Conservation (phyloP, 2,329 filamentous ascomycete species). For the Cadophora malorum region DNA sequence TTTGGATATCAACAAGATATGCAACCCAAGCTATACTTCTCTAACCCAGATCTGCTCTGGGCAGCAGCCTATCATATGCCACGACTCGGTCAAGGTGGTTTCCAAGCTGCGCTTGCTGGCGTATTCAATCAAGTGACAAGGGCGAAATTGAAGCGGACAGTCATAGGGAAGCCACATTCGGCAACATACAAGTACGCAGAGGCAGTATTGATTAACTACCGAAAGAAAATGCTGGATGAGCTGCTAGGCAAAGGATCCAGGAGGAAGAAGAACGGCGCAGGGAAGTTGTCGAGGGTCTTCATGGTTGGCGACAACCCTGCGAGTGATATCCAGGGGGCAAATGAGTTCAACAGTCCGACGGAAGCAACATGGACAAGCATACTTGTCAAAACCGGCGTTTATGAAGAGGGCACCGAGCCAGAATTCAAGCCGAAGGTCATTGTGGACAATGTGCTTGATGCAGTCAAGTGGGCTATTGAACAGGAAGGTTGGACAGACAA, state of each 20-base stretch:
- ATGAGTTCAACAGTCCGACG: slow-evolving; percentile 69
- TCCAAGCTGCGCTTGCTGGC: slow-evolving; percentile 80
- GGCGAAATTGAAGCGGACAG: slow-evolving; percentile 62
- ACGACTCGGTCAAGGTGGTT: slow-evolving; percentile 89
- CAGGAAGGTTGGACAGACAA: slow-evolving; percentile 47
- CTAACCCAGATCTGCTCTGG: slow-evolving; percentile 91
- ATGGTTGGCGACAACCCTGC: slow-evolving; percentile 94
- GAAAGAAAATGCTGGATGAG: slow-evolving; percentile 44
- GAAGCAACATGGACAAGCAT: slow-evolving; percentile 80
- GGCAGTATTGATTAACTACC: slow-evolving; percentile 68
- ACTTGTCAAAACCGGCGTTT: slow-evolving; percentile 83
- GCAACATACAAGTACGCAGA: slow-evolving; percentile 87
- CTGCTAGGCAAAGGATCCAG: slow-evolving; percentile 37
- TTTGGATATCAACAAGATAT: slow-evolving; percentile 81
- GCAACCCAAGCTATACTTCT: slow-evolving; percentile 85
- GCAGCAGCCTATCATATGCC: slow-evolving; percentile 84
- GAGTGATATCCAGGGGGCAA: slow-evolving; percentile 89
- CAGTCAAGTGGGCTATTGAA: slow-evolving; percentile 77
- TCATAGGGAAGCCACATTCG: slow-evolving; percentile 83
- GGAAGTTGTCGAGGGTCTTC: slow-evolving; percentile 72
- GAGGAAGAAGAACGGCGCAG: slow-evolving; percentile 45
- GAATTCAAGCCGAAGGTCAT: slow-evolving; percentile 67
- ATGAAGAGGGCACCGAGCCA: slow-evolving; percentile 60
- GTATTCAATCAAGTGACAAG: slow-evolving; percentile 78
- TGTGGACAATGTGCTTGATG: slow-evolving; percentile 76